Conservation (phyloP, 2,329 filamentous ascomycete genomes). For the Curvularia lunata region DNA sequence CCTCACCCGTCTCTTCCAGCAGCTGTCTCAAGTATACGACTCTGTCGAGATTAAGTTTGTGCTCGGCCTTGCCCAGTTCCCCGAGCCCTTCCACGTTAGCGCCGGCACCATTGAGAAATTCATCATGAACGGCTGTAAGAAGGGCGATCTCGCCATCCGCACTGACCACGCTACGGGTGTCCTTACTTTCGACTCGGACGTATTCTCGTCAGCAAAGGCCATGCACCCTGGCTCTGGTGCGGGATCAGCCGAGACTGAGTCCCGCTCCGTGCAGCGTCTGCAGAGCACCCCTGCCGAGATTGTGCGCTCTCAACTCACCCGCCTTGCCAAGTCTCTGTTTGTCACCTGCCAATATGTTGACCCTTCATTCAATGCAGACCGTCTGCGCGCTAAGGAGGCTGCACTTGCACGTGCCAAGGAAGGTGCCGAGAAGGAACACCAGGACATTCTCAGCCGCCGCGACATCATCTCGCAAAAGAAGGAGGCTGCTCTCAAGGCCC, state of each 20-base stretch:
- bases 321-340: constrained; percentile 88
- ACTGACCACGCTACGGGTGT: constrained; percentile 95
- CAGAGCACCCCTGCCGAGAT: constrained; percentile 99
- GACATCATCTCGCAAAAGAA: constrained; percentile 96
- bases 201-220: constrained; percentile 96
- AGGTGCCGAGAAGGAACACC: constrained; percentile 91
- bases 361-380: constrained; percentile 81
- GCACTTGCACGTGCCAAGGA: constrained; percentile 82
- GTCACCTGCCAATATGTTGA: constrained; percentile 97
- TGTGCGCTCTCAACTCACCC: constrained; percentile 90
- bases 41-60: constrained; percentile 95
- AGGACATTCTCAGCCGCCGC: constrained; percentile 82
- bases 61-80: constrained; percentile 91
- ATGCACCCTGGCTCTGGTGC: constrained; percentile 81
- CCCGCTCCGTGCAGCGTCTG: constrained; percentile 85
- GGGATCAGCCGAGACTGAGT: constrained; percentile 86
- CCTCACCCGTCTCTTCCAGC: constrained; percentile 96
- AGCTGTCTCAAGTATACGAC: constrained; percentile 98
- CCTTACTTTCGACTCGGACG: constrained; percentile 95
- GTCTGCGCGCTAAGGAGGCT: constrained; percentile 77
- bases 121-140: constrained; percentile 99
- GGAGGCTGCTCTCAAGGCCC: constrained; percentile 87
- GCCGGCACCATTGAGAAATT: constrained; percentile 97
- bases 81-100: constrained; percentile 92
- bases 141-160: constrained; percentile 94